Base-by-base conservation (phyloP, 1,284 basidiomycete species). In the Tylopilus sp. region DNA sequence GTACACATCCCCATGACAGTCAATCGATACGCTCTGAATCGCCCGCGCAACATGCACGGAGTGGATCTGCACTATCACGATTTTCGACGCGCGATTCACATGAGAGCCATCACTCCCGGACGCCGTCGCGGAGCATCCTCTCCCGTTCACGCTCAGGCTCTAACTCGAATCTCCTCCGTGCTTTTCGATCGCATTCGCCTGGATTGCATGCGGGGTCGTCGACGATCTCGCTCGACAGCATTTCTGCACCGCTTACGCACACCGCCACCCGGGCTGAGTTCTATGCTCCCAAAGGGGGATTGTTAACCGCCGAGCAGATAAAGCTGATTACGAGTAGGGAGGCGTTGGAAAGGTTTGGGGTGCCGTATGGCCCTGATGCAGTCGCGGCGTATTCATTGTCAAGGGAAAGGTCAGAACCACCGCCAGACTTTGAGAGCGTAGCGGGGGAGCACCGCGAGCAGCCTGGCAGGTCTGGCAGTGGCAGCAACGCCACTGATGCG, bases 301-400 rank as follows among this genome's bases (percentile, higher is more conserved):
- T 78, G 19, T 19, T 64, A 36, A 80, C 78, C 15, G 68, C 77
- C 0, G 77, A 81, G 46, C 78, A 80, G 57, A 63, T 80, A 49
- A 72, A 71, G 55, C 65, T 80, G 48, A 71, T 80, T 48, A 71
- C 73, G 37, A 74, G 73, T 16, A 61, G 74, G 13, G 74, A 78
- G 51, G 69, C 68, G 15, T 61, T 79, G 44, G 73, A 71, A 40
- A 66, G 64, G 45, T 80, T 79, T 52, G 75, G 77, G 8, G 59
- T 76, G 47, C 78, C 78, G 30, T 81, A 78, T 39, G 78, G 79
- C 1, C 55, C 67, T 2, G 76, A 74, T 47, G 77, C 76, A 10
- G 63, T 75, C 18, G 60, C 60, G 36, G 60, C 60, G 35, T 76
- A 62, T 49, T 68, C 69, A 16, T 45, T 65, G 37, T 69, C 69